Evolutionary conservation across 441 rosid species (phyloP), one percentile per base, ranked within the genome.

Genomic region (Gossypium laxum): DNA sequence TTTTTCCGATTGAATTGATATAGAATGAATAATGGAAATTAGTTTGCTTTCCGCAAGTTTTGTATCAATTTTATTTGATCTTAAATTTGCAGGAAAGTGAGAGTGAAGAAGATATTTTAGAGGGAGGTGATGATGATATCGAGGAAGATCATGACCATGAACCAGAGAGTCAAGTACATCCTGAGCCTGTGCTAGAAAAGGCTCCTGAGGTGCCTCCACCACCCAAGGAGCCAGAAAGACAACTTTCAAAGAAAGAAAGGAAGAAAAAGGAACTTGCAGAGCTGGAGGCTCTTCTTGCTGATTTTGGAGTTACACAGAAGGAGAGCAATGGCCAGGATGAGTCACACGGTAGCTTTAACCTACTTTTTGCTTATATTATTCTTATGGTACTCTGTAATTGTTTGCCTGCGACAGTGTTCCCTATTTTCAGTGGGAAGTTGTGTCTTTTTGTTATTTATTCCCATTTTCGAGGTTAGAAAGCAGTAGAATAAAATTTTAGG

Each of bases 251-350:
- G 76, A 90, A 88, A 75, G 96, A 90, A 80, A 79, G 72, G 76
- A 90, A 86, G 74, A 90, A 87, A 76, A 87, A 89, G 72, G 92
- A 86, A 75, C 92, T 89, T 77, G 95, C 81, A 5, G 95, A 89
- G 78, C 90, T 89, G 57, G 92, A 89, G 52, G 95, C 90, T 48
- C 78, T 89, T 79, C 76, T 89, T 38, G 95, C 90, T 63, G 90
- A 87, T 74, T 82, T 89, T 75, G 89, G 85, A 18, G 81, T 80
- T 21, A 7, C 82, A 15, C 70, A 74, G 3, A 81, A 78, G 75
- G 91, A 86, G 73, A 78, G 70, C 51, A 84, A 80, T 67, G 84
- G 73, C 73, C 84, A 77, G 73, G 85, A 77, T 11, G 85, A 83
- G 72, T 73, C 86, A 60, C 72, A 6, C 14, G 89, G 95, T 89